A percentile compares a stretch with the other conserved stretches of the same genome.
phyloP scores from a whole-genome alignment of 371 early-diverging fungal genomes.

The Mortierella sp. region DNA sequence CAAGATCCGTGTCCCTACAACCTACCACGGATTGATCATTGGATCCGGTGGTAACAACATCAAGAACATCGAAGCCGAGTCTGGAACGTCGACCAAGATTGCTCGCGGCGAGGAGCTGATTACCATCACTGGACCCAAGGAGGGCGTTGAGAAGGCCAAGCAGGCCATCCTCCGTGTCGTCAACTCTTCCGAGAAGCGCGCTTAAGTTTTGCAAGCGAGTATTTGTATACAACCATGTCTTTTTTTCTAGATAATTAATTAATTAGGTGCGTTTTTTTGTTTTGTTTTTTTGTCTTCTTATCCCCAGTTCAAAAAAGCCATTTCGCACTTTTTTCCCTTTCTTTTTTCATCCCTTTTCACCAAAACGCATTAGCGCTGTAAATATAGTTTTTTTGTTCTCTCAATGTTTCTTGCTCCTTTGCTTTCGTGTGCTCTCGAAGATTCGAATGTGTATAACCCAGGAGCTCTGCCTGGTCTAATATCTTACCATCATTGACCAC shows the following conservation, averaged over 20 bases:
- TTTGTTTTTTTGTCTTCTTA: not conserved
- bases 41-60: conserved; percentile 73
- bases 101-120: conserved; percentile 61
- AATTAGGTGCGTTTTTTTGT: not conserved
- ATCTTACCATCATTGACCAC: too few species aligned
- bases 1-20: conserved; percentile 64
- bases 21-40: conserved; percentile 72
- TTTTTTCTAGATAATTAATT: conserved; percentile 4
- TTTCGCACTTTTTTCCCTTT: not conserved
- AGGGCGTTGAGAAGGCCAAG: conserved; percentile 63
- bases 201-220: conserved; percentile 6
- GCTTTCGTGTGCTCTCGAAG: not conserved
- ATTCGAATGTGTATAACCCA: too few species aligned
- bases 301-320: not conserved
- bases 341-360: not conserved
- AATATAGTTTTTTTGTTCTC: not conserved
- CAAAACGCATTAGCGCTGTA: conserved; percentile 1
- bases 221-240: not conserved
- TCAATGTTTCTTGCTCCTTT: not conserved
- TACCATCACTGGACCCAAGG: conserved; percentile 69
- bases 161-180: conserved; percentile 60
- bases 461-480: too few species aligned
- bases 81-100: conserved; percentile 69
- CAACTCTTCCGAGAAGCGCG: conserved; percentile 47
- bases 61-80: conserved; percentile 66